phyloP scores from a whole-genome alignment of 2,329 filamentous ascomycete species.

The Penicillium sp. region DNA sequence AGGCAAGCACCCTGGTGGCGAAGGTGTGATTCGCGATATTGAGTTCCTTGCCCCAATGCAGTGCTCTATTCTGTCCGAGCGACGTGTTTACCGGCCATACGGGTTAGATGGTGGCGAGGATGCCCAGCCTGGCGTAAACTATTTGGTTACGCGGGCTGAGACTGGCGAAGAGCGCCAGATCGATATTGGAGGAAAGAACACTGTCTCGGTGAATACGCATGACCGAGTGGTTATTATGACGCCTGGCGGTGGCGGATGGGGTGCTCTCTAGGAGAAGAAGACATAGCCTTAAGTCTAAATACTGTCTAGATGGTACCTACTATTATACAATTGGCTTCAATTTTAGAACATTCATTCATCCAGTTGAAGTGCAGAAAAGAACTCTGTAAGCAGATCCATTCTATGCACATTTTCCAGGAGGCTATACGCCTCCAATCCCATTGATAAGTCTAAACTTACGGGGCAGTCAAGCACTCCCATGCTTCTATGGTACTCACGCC shows the following conservation, averaged over 20 bases:
- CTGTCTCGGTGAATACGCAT: constrained; percentile 59
- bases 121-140: constrained; percentile 75
- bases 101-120: constrained; percentile 82
- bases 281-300: too few relatives aligned
- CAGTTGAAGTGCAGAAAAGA: too few relatives aligned
- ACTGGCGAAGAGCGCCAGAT: constrained; percentile 53
- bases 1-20: constrained; percentile 69
- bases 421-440: too few relatives aligned
- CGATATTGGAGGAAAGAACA: constrained; percentile 65
- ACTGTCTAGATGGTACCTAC: too few relatives aligned
- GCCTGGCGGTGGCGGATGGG: constrained; percentile 53
- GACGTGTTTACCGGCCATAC: constrained; percentile 75
- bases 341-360: too few relatives aligned
- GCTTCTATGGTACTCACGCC: background rate
- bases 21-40: constrained; percentile 78
- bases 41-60: constrained; percentile 81
- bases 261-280: constrained; percentile 7
- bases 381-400: too few relatives aligned
- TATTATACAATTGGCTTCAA: too few relatives aligned
- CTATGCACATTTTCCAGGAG: too few relatives aligned
- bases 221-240: constrained; percentile 64
- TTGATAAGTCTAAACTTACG: too few relatives aligned
- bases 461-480: too few relatives aligned
- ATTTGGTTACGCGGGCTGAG: constrained; percentile 79
- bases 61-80: constrained; percentile 75